These are phyloP conservation scores for Botryosphaeria dothidea DNA, from an alignment of 2,329 filamentous ascomycete genomes.

Conservation along the genomic window DNA sequence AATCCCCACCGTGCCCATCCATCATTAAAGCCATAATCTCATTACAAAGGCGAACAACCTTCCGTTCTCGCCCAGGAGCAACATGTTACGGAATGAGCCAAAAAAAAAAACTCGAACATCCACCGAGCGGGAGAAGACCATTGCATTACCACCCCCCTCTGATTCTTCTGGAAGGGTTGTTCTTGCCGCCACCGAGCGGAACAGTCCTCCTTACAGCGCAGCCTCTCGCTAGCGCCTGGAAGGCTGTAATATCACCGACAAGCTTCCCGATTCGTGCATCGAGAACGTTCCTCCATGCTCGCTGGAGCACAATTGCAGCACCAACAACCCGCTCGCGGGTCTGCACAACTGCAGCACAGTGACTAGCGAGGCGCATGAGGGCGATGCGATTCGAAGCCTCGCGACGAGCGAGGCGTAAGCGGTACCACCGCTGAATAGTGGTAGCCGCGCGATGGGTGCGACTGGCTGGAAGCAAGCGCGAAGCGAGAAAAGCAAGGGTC, in stretches of 20 bases:
- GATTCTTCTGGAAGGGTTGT: conserved; percentile 33
- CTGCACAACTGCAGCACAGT: conserved; percentile 51
- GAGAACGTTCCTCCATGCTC: conserved; percentile 44
- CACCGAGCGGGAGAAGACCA: not conserved
- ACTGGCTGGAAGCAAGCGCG: conserved; percentile 55
- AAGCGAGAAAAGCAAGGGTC: conserved; percentile 61
- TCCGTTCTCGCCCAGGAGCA: too few relatives aligned
- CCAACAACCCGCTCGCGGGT: conserved; percentile 42
- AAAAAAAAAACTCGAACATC: not conserved
- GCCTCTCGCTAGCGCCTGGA: conserved; percentile 47
- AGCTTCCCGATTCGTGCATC: conserved; percentile 36
- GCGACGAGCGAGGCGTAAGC: conserved; percentile 35
- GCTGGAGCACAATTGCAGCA: conserved; percentile 47
- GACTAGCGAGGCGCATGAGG: conserved; percentile 44
- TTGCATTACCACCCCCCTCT: conserved; percentile 32
- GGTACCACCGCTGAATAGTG: conserved; percentile 55
- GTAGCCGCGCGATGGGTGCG: conserved; percentile 52
- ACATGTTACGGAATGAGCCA: too few relatives aligned
- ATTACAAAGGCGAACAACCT: too few relatives aligned
- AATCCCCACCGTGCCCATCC: too few relatives aligned
- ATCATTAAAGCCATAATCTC: too few relatives aligned
- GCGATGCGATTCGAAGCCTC: conserved; percentile 35
- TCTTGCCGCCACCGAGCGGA: conserved; percentile 16
- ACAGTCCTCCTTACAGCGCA: conserved; percentile 40
- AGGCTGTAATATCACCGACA: conserved; percentile 38